Evolutionary conservation across 2,329 filamentous ascomycete genomes (phyloP), one percentile per base, ranked within the genome.

Genomic region (Ophiostoma australiae): DNA sequence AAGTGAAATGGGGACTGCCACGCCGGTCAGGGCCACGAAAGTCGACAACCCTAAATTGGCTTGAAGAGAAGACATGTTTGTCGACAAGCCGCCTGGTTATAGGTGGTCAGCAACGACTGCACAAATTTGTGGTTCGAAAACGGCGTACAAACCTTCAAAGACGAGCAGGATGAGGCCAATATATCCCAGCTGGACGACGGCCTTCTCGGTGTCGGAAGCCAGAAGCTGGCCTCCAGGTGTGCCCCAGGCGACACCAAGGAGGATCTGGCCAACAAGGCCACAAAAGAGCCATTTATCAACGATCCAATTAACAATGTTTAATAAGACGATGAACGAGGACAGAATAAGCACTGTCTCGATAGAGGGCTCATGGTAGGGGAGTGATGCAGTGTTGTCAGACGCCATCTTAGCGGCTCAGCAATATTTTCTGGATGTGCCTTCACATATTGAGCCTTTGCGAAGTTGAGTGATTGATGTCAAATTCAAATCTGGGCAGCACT

Each of bases 81-180:
- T 88, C 2, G 83, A 84, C 0, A 91, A 79, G 2, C 89, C 89
- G 35, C 88, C 87, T 85, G n/a, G 31, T 48, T 17, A 37, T 4
- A 39, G 27, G 8, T 11, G 10, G 27, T 23, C 33, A 41, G 6
- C 23, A 52, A 35, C 10, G 1, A 37, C 11, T 1, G 7, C n/a
- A 58, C n/a, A 48, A n/a, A 20, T n/a, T 48, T 17, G 5, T 2
- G 11, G 17, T n/a, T 31, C 8, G 23, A 41, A 69, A 11, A 11
- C 3, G 23, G 8, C 13, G 13, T 23, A 66, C 48, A 37, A 6
- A 84, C 88, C 89, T 81, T 93, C 89, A 76, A 87, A 93, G 0
- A 93, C 90, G 0, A 93, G 79, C 35, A 92, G 79, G 7, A 93
- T 84, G n/a, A 93, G 77, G 0, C 91, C 91, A 0, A 93, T 78